Evolutionary conservation across 2,329 filamentous ascomycete species (phyloP).

Genomic region (Colletotrichum sp.): DNA sequence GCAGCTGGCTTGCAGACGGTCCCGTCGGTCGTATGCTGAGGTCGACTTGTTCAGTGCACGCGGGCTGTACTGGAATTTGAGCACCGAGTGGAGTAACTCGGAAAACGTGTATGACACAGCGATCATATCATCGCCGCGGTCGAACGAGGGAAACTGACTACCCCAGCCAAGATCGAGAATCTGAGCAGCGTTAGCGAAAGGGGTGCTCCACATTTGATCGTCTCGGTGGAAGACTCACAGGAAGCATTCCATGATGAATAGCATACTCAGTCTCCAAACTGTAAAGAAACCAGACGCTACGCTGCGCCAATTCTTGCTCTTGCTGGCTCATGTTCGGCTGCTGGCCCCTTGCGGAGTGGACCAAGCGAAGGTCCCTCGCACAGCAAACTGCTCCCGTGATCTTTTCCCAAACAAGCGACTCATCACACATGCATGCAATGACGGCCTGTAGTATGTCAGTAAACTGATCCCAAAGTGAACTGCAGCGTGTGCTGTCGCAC

Average conservation of each 20-base stretch:
- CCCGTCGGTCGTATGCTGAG: background rate
- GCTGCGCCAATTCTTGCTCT: background rate
- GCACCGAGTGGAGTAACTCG: background rate
- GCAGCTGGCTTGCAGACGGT: slow-evolving; percentile 4
- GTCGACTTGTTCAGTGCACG: background rate
- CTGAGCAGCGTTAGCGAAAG: background rate
- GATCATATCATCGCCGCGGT: slow-evolving; percentile 10
- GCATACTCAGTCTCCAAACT: slow-evolving; percentile 9
- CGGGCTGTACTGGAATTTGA: slow-evolving; percentile 14
- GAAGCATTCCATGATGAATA: slow-evolving; percentile 12
- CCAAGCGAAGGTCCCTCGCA: slow-evolving; percentile 9
- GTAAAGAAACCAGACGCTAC: slow-evolving; percentile 14
- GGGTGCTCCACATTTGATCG: accelerated
- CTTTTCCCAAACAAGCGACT: background rate
- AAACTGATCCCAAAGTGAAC: accelerated
- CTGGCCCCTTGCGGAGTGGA: slow-evolving; percentile 2
- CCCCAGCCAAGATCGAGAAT: slow-evolving; percentile 11
- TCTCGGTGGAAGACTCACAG: background rate
- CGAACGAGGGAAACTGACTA: background rate
- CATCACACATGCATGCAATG: background rate
- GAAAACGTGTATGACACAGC: slow-evolving; percentile 10
- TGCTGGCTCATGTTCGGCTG: background rate
- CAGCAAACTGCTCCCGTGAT: slow-evolving; percentile 10
- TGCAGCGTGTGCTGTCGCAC: background rate
- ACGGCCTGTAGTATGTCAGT: background rate